These are phyloP conservation scores for Rhodotorula mucilaginosa DNA, from an alignment of 1,284 basidiomycete species.

Conservation along the genomic window DNA sequence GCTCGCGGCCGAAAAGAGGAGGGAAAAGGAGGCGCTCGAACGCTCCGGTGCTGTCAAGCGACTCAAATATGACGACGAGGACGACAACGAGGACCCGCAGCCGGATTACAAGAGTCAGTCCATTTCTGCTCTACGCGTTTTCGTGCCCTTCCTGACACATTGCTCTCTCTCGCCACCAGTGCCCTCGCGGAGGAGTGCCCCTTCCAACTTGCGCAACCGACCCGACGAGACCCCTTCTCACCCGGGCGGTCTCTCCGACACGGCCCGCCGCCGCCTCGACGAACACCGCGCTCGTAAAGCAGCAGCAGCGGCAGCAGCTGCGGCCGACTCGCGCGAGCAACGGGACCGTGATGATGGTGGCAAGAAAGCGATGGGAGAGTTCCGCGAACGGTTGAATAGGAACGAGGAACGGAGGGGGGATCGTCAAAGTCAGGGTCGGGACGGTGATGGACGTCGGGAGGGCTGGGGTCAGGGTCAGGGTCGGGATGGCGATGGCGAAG, in stretches of 20 bases:
- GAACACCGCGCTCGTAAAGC: conserved; percentile 59
- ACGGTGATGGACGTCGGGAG: conserved; percentile 23
- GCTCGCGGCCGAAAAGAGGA: conserved; percentile 80
- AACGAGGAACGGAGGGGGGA: conserved; percentile 28
- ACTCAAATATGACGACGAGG: conserved; percentile 56
- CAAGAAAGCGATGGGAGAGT: conserved; percentile 39
- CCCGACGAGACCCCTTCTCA: conserved; percentile 92
- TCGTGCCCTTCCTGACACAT: neutral
- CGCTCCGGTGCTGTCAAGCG: conserved; percentile 60
- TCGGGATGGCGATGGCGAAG: conserved; percentile 11
- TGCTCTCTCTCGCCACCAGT: conserved; percentile 11
- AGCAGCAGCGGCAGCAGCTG: conserved; percentile 15
- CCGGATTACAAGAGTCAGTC: conserved; percentile 70
- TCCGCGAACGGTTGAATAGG: conserved; percentile 45
- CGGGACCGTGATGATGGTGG: conserved; percentile 31
- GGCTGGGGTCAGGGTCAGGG: conserved; percentile 4
- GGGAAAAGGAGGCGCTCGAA: conserved; percentile 45
- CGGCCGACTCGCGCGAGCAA: conserved; percentile 35
- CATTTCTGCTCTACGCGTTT: too few relatives aligned
- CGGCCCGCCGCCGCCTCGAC: conserved; percentile 67
- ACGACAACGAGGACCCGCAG: conserved; percentile 52
- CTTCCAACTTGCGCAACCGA: conserved; percentile 62
- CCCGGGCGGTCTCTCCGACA: conserved; percentile 77
- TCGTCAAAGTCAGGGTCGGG: conserved; percentile 6
- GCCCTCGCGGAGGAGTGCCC: conserved; percentile 32